phyloP scores from a whole-genome alignment of 768 basidiomycete genomes.

The Arthromyces matolae region DNA sequence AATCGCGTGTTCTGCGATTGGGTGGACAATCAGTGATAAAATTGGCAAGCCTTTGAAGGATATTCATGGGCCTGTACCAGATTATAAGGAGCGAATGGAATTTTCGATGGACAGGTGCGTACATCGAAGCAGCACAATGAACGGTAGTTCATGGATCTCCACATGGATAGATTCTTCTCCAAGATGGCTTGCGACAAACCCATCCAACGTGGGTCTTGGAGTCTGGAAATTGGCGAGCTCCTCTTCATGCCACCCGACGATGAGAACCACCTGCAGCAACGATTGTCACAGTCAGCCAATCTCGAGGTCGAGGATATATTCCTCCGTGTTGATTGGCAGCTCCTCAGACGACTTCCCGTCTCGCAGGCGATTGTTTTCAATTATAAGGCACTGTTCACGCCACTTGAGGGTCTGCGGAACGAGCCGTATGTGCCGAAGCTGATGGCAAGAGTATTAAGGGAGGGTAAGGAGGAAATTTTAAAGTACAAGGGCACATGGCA shows the following conservation, averaged over 20 bases:
- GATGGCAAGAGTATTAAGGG: slow-evolving; percentile 39
- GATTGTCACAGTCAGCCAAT: slow-evolving; percentile 31
- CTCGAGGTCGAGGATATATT: slow-evolving; percentile 39
- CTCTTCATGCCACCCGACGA: slow-evolving; percentile 41
- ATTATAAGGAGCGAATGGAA: slow-evolving; percentile 46
- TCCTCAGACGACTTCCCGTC: slow-evolving; percentile 43
- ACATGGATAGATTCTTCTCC: neutral
- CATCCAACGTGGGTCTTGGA: slow-evolving; percentile 2
- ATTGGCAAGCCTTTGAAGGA: slow-evolving; percentile 45
- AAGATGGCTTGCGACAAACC: neutral
- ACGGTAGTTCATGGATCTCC: neutral
- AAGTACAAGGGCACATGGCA: slow-evolving; percentile 43
- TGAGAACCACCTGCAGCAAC: slow-evolving; percentile 31
- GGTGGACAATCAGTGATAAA: slow-evolving; percentile 47
- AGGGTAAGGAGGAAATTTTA: slow-evolving; percentile 36
- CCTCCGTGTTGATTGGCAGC: slow-evolving; percentile 57
- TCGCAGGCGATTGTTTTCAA: slow-evolving; percentile 51
- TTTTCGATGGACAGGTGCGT: slow-evolving; percentile 48
- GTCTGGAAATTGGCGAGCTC: slow-evolving; percentile 42
- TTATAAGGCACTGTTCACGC: slow-evolving; percentile 53
- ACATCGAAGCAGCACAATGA: neutral
- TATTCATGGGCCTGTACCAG: slow-evolving; percentile 45
- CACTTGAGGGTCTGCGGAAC: slow-evolving; percentile 36
- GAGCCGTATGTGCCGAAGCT: slow-evolving; percentile 50
- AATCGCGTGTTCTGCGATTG: slow-evolving; percentile 44